A percentile compares a stretch with the other conserved stretches of the same genome.
These are phyloP conservation scores for Talaromyces proteolyticus DNA, from an alignment of 495 filamentous ascomycete genomes.

Conservation along the genomic window DNA sequence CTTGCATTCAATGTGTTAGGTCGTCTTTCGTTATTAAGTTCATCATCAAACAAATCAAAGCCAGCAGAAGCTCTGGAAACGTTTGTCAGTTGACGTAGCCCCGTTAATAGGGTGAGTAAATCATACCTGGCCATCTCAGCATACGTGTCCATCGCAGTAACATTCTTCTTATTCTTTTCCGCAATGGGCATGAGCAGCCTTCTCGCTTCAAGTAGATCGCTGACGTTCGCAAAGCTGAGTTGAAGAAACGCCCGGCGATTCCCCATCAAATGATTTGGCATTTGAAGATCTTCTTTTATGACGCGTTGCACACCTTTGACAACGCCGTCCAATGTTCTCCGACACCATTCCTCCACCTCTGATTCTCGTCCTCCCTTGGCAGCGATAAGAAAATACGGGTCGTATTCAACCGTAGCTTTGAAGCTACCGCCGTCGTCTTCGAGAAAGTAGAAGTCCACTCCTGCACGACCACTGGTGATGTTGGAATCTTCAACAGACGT, in stretches of 20 bases:
- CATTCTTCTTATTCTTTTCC: constrained; percentile 91
- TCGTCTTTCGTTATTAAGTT: constrained; percentile 79
- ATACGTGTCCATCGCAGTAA: constrained; percentile 97
- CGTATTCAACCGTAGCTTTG: constrained; percentile 93
- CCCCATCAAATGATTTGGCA: constrained; percentile 94
- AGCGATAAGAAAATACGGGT: constrained; percentile 93
- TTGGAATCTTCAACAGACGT: constrained; percentile 84
- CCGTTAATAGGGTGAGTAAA: background rate
- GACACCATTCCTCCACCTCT: constrained; percentile 95
- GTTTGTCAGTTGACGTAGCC: constrained; percentile 18
- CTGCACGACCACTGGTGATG: constrained; percentile 74
- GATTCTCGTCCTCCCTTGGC: constrained; percentile 81
- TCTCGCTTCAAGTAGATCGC: constrained; percentile 75
- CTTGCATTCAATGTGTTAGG: constrained; percentile 82
- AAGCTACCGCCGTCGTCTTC: constrained; percentile 90
- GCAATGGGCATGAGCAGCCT: constrained; percentile 83
- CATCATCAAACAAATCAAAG: constrained; percentile 95
- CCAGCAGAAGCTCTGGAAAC: constrained; percentile 66
- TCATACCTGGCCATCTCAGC: constrained; percentile 86
- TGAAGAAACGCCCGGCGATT: constrained; percentile 83
- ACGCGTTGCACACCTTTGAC: constrained; percentile 71
- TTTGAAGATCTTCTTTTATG: constrained; percentile 89
- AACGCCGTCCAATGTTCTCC: constrained; percentile 75
- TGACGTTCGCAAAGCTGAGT: constrained; percentile 80
- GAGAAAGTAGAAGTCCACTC: constrained; percentile 95